A percentile compares a stretch with the other conserved stretches of the same genome.
Conservation (phyloP, 441 rosid species). For the Corymbia citriodora region DNA sequence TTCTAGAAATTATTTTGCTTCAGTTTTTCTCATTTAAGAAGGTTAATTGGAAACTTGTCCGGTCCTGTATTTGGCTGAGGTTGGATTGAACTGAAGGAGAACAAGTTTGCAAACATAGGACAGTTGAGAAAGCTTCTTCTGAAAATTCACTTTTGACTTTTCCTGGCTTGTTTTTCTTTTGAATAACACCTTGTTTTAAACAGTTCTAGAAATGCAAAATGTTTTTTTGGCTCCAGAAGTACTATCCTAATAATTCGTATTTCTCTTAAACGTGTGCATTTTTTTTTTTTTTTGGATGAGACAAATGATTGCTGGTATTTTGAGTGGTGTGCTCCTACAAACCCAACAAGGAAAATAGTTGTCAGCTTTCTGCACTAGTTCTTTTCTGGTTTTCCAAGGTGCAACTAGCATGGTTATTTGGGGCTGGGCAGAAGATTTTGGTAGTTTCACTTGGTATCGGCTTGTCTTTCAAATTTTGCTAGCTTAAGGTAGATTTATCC, state of each 20-base stretch:
- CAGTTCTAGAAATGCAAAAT: not conserved
- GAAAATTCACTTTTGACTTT: not conserved
- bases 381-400: not conserved
- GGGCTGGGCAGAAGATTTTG: not conserved
- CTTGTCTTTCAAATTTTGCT: not conserved
- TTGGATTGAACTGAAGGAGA: not conserved
- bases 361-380: not conserved
- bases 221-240: not conserved
- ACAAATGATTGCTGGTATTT: not conserved
- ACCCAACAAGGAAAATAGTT: not conserved
- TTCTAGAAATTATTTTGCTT: constrained; percentile 22
- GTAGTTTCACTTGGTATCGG: not conserved
- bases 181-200: not conserved
- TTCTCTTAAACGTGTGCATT: not conserved
- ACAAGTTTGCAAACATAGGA: not conserved
- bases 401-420: not conserved
- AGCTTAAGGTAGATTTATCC: not conserved
- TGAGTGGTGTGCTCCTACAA: not conserved
- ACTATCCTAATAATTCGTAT: not conserved
- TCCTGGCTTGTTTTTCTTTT: not conserved
- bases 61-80: not conserved
- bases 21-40: not conserved
- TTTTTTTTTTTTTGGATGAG: not conserved
- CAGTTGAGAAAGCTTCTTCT: not conserved
- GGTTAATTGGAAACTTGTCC: constrained; percentile 1